Evolutionary conservation across 768 basidiomycete genomes (phyloP).

Genomic region (Auricularia cornea): DNA sequence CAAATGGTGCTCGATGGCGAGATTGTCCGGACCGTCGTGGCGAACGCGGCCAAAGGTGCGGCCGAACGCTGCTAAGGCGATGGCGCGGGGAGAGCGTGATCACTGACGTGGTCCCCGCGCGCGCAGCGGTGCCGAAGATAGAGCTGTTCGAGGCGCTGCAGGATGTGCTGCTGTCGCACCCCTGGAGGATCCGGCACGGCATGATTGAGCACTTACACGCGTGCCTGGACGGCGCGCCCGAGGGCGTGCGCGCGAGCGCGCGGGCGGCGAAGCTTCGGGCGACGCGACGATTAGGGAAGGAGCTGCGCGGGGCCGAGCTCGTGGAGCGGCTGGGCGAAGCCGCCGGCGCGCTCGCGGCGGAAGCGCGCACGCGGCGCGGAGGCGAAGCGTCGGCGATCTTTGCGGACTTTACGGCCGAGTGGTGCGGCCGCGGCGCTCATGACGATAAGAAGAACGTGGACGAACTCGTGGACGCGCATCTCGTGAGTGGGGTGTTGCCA

Average conservation of each 20-base stretch:
- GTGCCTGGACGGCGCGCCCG: conserved; percentile 25
- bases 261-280: conserved; percentile 32
- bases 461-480: conserved; percentile 22
- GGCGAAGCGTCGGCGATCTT: conserved; percentile 29
- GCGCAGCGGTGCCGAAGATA: conserved; percentile 32
- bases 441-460: conserved; percentile 15
- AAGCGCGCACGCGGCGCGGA: conserved; percentile 10
- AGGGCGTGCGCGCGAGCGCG: conserved; percentile 27
- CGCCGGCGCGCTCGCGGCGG: conserved; percentile 41
- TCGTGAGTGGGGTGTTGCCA: conserved; percentile 19
- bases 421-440: conserved; percentile 10
- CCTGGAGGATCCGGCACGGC: conserved; percentile 30
- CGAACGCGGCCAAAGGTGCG: conserved; percentile 64
- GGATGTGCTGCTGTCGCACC: conserved; percentile 34
- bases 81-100: no score
- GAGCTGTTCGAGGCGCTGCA: conserved; percentile 37
- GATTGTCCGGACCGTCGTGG: conserved; percentile 71
- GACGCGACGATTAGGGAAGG: conserved; percentile 25
- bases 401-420: conserved; percentile 38
- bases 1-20: conserved; percentile 67
- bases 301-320: conserved; percentile 40
- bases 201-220: conserved; percentile 39
- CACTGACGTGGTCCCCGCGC: neutral
- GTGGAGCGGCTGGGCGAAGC: conserved; percentile 45
- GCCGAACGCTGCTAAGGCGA: no score